A percentile compares a stretch with the other conserved stretches of the same genome.
phyloP scores from a whole-genome alignment of 2,329 filamentous ascomycete species.

The Penicillium sp. region DNA sequence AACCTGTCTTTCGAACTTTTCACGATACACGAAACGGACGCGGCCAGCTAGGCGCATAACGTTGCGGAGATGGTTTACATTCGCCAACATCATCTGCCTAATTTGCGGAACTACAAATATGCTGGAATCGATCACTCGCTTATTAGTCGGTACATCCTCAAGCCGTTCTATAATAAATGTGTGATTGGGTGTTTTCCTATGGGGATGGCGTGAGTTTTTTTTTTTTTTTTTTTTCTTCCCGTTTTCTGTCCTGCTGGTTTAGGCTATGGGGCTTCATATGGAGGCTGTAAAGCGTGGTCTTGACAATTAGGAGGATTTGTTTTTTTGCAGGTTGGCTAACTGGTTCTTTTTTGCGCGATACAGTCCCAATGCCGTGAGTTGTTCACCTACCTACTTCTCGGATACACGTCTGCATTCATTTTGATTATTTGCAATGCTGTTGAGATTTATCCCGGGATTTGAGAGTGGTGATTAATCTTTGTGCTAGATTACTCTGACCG shows the following conservation, averaged over 20 bases:
- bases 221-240: conserved; percentile 3
- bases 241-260: neutral
- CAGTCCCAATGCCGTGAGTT: conserved; percentile 52
- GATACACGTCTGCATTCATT: neutral
- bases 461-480: neutral
- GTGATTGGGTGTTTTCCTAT: conserved; percentile 95
- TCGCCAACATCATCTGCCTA: conserved; percentile 82
- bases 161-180: conserved; percentile 94
- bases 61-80: conserved; percentile 82
- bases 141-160: conserved; percentile 87
- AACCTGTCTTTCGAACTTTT: too few relatives aligned
- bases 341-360: conserved; percentile 6
- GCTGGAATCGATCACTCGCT: conserved; percentile 86
- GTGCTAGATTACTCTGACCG: conserved; percentile 75
- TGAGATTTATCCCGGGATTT: neutral
- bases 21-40: neutral
- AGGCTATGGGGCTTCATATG: neutral
- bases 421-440: neutral
- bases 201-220: conserved; percentile 74
- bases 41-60: neutral
- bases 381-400: conserved; percentile 16
- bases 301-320: neutral
- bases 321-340: conserved; percentile 4
- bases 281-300: neutral
- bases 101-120: conserved; percentile 95